These are phyloP conservation scores for Melanogaster broomeanus DNA, from an alignment of 768 basidiomycete species.

Conservation along the genomic window DNA sequence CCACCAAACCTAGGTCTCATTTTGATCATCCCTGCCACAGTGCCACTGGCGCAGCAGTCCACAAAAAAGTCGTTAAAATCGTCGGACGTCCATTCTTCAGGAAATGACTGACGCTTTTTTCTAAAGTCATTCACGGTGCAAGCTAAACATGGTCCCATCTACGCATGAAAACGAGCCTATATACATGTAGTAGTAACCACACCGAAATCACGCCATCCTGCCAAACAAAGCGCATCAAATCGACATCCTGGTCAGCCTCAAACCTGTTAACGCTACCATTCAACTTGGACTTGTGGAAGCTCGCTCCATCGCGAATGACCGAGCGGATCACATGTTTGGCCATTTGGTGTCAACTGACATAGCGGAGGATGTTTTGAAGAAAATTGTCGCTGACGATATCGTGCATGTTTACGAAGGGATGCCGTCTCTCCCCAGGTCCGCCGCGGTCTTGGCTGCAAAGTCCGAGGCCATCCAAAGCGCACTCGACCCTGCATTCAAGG, in stretches of 20 bases:
- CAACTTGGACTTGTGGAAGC: slow-evolving; percentile 6
- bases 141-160: too few relatives aligned
- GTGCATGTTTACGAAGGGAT: not conserved
- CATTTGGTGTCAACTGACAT: slow-evolving; percentile 3
- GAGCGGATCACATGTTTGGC: slow-evolving; percentile 15
- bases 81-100: too few relatives aligned
- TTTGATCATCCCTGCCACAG: too few relatives aligned
- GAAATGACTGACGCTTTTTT: too few relatives aligned
- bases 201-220: not conserved
- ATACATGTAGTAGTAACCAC: too few relatives aligned
- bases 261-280: slow-evolving; percentile 3
- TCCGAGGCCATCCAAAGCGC: not conserved
- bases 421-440: not conserved
- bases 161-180: not conserved
- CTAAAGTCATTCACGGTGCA: too few relatives aligned
- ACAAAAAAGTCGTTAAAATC: too few relatives aligned
- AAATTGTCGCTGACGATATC: not conserved
- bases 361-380: not conserved
- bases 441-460: not conserved
- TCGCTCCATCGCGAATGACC: slow-evolving; percentile 10
- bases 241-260: slow-evolving; percentile 2
- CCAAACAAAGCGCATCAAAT: slow-evolving; percentile 1
- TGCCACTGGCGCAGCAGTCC: too few relatives aligned
- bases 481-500: not conserved
- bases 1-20: too few relatives aligned